Evolutionary conservation across 169 alveolate species (phyloP).

Genomic region (Cystoisospora suis): DNA sequence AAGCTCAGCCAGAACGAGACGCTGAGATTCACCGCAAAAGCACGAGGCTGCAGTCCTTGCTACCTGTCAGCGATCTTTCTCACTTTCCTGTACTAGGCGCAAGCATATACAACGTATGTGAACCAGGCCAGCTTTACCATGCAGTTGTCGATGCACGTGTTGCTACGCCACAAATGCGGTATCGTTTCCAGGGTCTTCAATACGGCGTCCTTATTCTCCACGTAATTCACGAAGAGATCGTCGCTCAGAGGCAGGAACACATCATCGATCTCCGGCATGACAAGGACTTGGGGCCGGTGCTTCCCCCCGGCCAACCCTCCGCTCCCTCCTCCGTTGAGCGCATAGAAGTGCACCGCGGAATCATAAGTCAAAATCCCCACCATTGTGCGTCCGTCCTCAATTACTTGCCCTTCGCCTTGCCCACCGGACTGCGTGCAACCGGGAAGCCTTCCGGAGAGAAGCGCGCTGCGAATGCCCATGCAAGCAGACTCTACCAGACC

Average conservation of each 20-base stretch:
- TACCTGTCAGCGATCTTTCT: too few relatives aligned
- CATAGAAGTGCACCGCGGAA: slow-evolving; percentile 92
- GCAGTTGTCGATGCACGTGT: slow-evolving; percentile 37
- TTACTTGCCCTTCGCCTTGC: background rate
- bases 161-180: slow-evolving; percentile 51
- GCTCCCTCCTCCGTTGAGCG: background rate
- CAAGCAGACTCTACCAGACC: slow-evolving; percentile 50
- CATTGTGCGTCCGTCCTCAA: slow-evolving; percentile 87
- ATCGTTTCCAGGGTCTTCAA: slow-evolving; percentile 31
- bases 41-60: too few relatives aligned
- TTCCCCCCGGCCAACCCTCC: slow-evolving; percentile 42
- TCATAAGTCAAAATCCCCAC: slow-evolving; percentile 96
- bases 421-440: background rate
- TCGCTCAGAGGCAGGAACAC: slow-evolving; percentile 94
- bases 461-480: slow-evolving; percentile 36
- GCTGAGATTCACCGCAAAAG: too few relatives aligned
- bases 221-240: slow-evolving; percentile 85
- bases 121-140: slow-evolving; percentile 33
- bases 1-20: too few relatives aligned
- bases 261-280: slow-evolving; percentile 91
- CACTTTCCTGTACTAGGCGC: too few relatives aligned
- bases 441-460: slow-evolving; percentile 21
- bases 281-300: slow-evolving; percentile 90
- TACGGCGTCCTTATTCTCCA: slow-evolving; percentile 61
- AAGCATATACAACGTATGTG: too few relatives aligned